These are phyloP conservation scores for Ophioceras dolichostomum DNA, from an alignment of 2,329 filamentous ascomycete species.

Conservation along the genomic window DNA sequence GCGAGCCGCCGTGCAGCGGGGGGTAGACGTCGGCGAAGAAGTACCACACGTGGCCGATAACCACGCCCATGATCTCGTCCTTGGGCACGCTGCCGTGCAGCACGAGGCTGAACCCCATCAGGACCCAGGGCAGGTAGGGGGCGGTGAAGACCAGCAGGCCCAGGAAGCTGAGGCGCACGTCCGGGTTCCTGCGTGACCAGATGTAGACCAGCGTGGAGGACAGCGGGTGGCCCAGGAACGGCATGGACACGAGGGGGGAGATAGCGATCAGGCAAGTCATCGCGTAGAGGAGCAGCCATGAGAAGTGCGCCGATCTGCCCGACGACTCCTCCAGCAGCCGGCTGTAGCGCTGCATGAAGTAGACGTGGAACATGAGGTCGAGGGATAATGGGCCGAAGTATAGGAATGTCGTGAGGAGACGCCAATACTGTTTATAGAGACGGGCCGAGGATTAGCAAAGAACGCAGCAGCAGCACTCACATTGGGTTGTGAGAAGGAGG, in stretches of 20 bases:
- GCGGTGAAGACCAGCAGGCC: conserved; percentile 86
- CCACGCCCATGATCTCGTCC: conserved; percentile 90
- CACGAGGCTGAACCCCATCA: conserved; percentile 87
- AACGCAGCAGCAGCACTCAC: not conserved
- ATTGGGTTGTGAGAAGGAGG: too few relatives aligned
- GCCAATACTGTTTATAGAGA: conserved; percentile 74
- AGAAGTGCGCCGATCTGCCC: conserved; percentile 86
- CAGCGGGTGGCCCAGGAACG: conserved; percentile 86
- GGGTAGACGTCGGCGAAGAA: conserved; percentile 98
- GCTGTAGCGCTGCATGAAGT: conserved; percentile 94
- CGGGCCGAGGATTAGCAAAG: conserved; percentile 9
- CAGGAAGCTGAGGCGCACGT: conserved; percentile 78
- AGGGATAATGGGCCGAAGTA: conserved; percentile 94
- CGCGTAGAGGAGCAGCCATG: conserved; percentile 84
- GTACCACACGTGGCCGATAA: conserved; percentile 94
- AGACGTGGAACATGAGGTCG: conserved; percentile 93
- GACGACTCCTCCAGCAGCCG: conserved; percentile 90
- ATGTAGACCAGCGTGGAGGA: conserved; percentile 95
- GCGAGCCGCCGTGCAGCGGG: conserved; percentile 69
- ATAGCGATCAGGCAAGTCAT: conserved; percentile 67
- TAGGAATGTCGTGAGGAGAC: conserved; percentile 88
- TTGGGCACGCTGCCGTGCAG: conserved; percentile 83
- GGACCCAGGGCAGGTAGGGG: conserved; percentile 89
- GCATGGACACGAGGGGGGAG: conserved; percentile 80
- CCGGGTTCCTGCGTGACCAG: conserved; percentile 90